Conservation (phyloP, 768 basidiomycete genomes). For the Termitomyces sp. region DNA sequence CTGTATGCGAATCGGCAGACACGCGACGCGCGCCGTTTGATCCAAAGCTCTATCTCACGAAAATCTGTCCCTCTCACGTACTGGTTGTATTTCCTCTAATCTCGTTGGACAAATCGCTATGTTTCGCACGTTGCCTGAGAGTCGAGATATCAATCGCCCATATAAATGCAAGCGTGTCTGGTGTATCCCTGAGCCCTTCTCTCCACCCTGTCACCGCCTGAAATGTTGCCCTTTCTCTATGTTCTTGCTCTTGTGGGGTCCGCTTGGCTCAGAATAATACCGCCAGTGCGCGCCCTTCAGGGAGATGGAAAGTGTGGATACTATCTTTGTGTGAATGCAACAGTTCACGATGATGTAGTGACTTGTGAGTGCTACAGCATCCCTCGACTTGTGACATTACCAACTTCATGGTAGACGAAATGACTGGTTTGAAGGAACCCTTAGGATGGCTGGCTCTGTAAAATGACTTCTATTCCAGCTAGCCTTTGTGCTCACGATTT, state of each 20-base stretch:
- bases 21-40: conserved; percentile 8
- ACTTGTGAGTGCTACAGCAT: conserved; percentile 39
- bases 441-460: conserved; percentile 59
- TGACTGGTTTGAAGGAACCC: conserved; percentile 37
- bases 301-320: conserved; percentile 44
- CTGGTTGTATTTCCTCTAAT: conserved; percentile 20
- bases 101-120: conserved; percentile 21
- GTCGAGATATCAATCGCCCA: background rate
- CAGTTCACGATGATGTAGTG: conserved; percentile 37
- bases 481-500: conserved; percentile 7
- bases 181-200: conserved; percentile 5
- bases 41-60: conserved; percentile 14
- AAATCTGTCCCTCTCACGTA: conserved; percentile 11
- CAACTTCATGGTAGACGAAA: conserved; percentile 35
- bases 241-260: conserved; percentile 15
- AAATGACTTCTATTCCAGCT: conserved; percentile 1
- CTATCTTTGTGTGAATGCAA: conserved; percentile 48
- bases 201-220: background rate
- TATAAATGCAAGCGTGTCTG: conserved; percentile 6
- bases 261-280: conserved; percentile 22
- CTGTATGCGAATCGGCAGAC: background rate
- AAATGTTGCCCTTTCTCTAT: conserved; percentile 16
- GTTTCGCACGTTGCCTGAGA: conserved; percentile 17
- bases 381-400: background rate
- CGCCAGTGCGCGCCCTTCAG: conserved; percentile 28